These are phyloP conservation scores for Peribolospora baueri DNA, from an alignment of 768 basidiomycete species.

Conservation along the genomic window DNA sequence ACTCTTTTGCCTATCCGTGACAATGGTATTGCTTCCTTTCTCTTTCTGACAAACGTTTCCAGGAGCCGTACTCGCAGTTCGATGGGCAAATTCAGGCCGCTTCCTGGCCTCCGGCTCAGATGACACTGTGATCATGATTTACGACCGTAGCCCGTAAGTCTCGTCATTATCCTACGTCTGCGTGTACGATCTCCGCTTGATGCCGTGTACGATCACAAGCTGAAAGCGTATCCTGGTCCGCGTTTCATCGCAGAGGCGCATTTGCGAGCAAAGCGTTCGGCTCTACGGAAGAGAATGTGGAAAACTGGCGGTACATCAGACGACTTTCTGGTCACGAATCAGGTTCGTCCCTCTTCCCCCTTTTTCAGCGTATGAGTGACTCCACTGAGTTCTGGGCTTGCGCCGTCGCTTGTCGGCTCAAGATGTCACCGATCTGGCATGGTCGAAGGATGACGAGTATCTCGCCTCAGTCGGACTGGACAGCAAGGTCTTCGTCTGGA, in stretches of 20 bases:
- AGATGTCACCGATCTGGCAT: slow-evolving; percentile 91
- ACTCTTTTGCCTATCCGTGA: not conserved
- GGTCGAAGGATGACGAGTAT: slow-evolving; percentile 78
- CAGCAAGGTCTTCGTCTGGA: slow-evolving; percentile 77
- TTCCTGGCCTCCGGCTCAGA: slow-evolving; percentile 94
- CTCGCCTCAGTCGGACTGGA: slow-evolving; percentile 86
- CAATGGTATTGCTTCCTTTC: not conserved
- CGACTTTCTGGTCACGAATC: slow-evolving; percentile 83
- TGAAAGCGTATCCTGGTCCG: slow-evolving; percentile 30
- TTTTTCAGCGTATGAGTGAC: not conserved
- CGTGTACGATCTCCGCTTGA: not conserved
- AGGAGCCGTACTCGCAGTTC: slow-evolving; percentile 57
- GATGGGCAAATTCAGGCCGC: slow-evolving; percentile 81
- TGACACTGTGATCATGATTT: slow-evolving; percentile 84
- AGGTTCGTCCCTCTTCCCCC: slow-evolving; percentile 29
- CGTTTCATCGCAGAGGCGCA: too few species aligned
- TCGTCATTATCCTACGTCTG: not conserved
- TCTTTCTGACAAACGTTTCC: not conserved
- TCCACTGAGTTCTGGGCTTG: not conserved
- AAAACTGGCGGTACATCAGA: slow-evolving; percentile 87
- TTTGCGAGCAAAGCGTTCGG: slow-evolving; percentile 67
- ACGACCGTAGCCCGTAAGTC: slow-evolving; percentile 86
- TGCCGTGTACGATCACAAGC: not conserved
- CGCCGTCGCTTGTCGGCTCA: not conserved
- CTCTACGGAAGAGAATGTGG: slow-evolving; percentile 80